phyloP scores from a whole-genome alignment of 2,329 filamentous ascomycete genomes.

The Tolypocladium capitatum region DNA sequence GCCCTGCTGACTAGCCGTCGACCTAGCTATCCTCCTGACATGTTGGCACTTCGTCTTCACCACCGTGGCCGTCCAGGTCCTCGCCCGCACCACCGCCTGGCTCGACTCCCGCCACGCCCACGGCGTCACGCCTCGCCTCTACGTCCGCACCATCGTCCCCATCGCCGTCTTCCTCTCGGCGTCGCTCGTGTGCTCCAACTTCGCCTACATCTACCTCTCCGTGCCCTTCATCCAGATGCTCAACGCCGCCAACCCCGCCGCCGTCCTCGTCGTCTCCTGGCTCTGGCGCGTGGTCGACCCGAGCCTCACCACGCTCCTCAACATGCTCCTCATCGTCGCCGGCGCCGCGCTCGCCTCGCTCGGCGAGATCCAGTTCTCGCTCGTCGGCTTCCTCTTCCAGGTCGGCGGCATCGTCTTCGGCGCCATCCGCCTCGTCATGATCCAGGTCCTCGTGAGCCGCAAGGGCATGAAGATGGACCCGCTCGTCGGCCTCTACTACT shows the following conservation, averaged over 20 bases:
- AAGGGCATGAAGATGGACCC: conserved; percentile 78
- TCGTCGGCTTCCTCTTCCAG: conserved; percentile 56
- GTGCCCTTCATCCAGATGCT: conserved; percentile 62
- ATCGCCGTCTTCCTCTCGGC: conserved; percentile 54
- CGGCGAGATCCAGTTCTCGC: conserved; percentile 57
- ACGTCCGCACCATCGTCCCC: conserved; percentile 49
- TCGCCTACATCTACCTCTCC: conserved; percentile 54
- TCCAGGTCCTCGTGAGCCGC: conserved; percentile 65
- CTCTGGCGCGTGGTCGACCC: conserved; percentile 37
- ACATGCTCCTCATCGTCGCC: conserved; percentile 37
- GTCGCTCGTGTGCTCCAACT: conserved; percentile 53
- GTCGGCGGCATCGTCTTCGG: conserved; percentile 67
- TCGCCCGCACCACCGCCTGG: conserved; percentile 48
- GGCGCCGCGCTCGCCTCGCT: conserved; percentile 39
- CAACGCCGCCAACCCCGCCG: conserved; percentile 54
- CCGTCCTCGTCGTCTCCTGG: conserved; percentile 53
- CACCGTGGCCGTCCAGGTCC: conserved; percentile 50
- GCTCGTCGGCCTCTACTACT: conserved; percentile 80
- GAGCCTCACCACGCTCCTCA: conserved; percentile 28
- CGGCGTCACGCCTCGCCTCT: conserved; percentile 46
- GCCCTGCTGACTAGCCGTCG: neutral
- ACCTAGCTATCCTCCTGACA: conserved; percentile 41
- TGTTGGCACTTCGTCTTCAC: conserved; percentile 58
- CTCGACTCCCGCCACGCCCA: conserved; percentile 50
- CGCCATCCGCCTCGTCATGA: conserved; percentile 71